These are phyloP conservation scores for Cadophora luteo-olivacea DNA, from an alignment of 2,329 filamentous ascomycete genomes.

Conservation along the genomic window DNA sequence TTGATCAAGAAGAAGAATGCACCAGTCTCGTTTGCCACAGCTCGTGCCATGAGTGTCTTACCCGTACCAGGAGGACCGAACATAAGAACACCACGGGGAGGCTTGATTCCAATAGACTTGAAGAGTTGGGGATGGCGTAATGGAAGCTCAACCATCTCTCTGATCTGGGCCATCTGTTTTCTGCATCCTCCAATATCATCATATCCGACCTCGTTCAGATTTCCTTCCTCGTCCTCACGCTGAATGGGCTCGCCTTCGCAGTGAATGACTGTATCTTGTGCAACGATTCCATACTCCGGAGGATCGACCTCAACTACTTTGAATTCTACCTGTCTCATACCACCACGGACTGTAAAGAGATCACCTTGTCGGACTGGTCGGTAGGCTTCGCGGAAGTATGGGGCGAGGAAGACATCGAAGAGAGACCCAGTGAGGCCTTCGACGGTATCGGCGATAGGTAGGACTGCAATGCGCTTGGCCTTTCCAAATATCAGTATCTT, in stretches of 20 bases:
- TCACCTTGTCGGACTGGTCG: constrained; percentile 96
- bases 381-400: constrained; percentile 99
- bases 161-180: constrained; percentile 99
- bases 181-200: constrained; percentile 99
- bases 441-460: constrained; percentile 97
- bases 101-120: constrained; percentile 99
- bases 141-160: constrained; percentile 96
- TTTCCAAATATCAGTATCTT: constrained; percentile 49
- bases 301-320: constrained; percentile 99
- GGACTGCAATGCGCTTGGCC: constrained; percentile 98
- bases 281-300: constrained; percentile 97
- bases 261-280: constrained; percentile 98
- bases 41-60: constrained; percentile 99
- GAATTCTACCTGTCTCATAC: constrained; percentile 99
- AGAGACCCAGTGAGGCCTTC: constrained; percentile 97
- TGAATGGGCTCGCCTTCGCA: constrained; percentile 97
- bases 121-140: constrained; percentile 97
- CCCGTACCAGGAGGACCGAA: constrained; percentile 97
- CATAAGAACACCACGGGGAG: constrained; percentile 95
- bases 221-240: constrained; percentile 98
- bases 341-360: constrained; percentile 94
- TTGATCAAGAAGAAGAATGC: constrained; percentile 99
- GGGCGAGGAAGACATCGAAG: constrained; percentile 98
- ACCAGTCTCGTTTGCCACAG: constrained; percentile 97
- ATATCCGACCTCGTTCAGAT: constrained; percentile 98